Evolutionary conservation across 148 eudicot species (phyloP).

Genomic region (Chenopodium formosanum): DNA sequence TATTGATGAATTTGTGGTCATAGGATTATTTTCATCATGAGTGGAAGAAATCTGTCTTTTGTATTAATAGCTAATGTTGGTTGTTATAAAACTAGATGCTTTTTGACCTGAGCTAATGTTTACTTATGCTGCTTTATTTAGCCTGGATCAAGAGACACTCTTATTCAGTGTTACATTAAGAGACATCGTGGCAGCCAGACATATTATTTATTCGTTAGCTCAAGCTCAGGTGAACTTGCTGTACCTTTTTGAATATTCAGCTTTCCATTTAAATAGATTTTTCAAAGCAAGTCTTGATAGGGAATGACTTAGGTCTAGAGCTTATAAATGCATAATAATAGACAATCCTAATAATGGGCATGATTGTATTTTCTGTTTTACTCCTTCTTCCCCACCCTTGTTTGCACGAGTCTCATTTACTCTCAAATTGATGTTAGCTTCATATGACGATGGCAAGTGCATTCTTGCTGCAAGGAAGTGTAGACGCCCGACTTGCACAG

Average conservation of each 20-base stretch:
- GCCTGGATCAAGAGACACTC: constrained; percentile 86
- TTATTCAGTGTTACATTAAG: constrained; percentile 78
- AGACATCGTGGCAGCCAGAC: constrained; percentile 76
- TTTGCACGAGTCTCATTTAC: neutral
- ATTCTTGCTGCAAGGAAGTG: constrained; percentile 81
- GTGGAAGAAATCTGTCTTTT: neutral
- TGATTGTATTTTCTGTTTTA: neutral
- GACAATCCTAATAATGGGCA: neutral
- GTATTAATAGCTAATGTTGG: neutral
- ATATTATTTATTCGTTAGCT: constrained; percentile 63
- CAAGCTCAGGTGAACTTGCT: constrained; percentile 50
- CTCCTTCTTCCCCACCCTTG: neutral
- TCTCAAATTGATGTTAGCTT: constrained; percentile 38
- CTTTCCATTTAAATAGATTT: neutral
- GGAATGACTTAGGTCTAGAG: neutral
- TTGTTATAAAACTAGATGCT: neutral
- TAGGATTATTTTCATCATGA: neutral
- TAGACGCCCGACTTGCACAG: constrained; percentile 78
- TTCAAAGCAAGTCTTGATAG: neutral
- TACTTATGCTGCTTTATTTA: constrained; percentile 33
- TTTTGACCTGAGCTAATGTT: neutral
- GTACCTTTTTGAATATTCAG: neutral
- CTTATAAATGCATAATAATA: neutral
- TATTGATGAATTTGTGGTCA: neutral
- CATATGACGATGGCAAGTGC: constrained; percentile 80